phyloP scores from a whole-genome alignment of 2,329 filamentous ascomycete species.

The Penicillium sp. region DNA sequence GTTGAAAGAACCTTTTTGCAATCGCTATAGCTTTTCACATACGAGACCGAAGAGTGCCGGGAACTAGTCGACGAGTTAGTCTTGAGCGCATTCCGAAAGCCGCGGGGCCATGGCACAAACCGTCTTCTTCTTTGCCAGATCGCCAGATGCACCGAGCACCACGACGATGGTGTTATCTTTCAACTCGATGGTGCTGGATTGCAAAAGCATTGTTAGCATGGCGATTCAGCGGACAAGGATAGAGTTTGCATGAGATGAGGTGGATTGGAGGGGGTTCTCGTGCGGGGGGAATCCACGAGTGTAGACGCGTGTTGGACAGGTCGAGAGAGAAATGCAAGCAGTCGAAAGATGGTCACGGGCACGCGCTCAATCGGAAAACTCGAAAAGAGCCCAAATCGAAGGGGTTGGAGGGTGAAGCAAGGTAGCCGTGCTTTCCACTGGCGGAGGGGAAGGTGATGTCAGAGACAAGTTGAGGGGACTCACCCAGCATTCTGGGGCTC shows the following conservation, averaged over 20 bases:
- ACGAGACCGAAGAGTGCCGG: slow-evolving; percentile 95
- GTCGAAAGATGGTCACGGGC: neutral
- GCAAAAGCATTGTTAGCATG: slow-evolving; percentile 38
- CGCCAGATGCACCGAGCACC: slow-evolving; percentile 92
- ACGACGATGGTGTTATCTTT: slow-evolving; percentile 98
- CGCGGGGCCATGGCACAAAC: slow-evolving; percentile 49
- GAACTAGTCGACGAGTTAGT: slow-evolving; percentile 56
- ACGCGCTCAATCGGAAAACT: slow-evolving; percentile 4
- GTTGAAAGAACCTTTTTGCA: slow-evolving; percentile 5
- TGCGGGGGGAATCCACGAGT: slow-evolving; percentile 7
- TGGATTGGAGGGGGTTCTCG: slow-evolving; percentile 19
- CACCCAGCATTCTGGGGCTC: slow-evolving; percentile 50
- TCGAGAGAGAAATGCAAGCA: neutral
- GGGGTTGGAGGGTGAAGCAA: slow-evolving; percentile 10
- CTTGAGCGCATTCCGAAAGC: slow-evolving; percentile 5
- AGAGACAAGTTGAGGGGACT: slow-evolving; percentile 35
- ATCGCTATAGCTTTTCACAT: slow-evolving; percentile 45
- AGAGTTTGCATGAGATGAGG: slow-evolving; percentile 16
- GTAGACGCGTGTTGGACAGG: neutral
- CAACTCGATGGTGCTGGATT: slow-evolving; percentile 74
- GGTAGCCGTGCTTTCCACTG: slow-evolving; percentile 14
- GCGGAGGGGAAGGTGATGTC: slow-evolving; percentile 36
- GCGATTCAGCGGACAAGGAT: slow-evolving; percentile 2
- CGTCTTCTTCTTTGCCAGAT: slow-evolving; percentile 99
- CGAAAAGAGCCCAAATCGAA: slow-evolving; percentile 1